phyloP scores from a whole-genome alignment of 805 yeast species.

The Diddensiella santjacobensis region DNA sequence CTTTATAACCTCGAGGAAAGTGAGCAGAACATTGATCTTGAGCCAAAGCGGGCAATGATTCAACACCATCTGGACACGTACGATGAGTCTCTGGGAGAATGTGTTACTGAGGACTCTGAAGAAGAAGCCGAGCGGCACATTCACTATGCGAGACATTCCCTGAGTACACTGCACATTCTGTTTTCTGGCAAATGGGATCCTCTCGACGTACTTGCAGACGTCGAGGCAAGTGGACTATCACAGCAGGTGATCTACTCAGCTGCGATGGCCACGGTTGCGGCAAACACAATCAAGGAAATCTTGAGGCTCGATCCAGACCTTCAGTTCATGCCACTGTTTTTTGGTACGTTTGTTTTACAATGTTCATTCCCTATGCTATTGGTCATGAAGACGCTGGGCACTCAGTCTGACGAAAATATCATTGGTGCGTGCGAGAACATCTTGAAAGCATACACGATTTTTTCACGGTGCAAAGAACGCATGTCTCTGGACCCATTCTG shows the following conservation, averaged over 20 bases:
- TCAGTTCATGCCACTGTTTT: constrained; percentile 3
- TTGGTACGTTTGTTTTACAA: constrained; percentile 1
- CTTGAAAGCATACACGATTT: neutral
- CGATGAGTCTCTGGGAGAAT: constrained; percentile 1
- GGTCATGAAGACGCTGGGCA: constrained; percentile 3
- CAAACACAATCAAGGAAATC: neutral
- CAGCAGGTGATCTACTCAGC: constrained; percentile 1
- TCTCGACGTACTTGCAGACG: constrained; percentile 1
- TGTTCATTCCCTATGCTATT: neutral
- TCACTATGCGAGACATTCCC: neutral
- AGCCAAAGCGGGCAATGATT: constrained; percentile 3
- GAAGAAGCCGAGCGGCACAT: constrained; percentile 2
- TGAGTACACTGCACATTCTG: constrained; percentile 2
- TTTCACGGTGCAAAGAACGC: constrained; percentile 1
- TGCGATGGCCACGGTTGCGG: constrained; percentile 1
- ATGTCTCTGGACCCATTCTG: neutral
- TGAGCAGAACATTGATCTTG: neutral
- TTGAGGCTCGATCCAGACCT: constrained; percentile 1
- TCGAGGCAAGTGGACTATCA: constrained; percentile 2
- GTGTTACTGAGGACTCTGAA: neutral
- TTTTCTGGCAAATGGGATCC: constrained; percentile 2
- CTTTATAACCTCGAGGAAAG: neutral
- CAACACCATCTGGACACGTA: constrained; percentile 3
- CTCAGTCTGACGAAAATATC: constrained; percentile 4
- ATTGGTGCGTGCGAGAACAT: constrained; percentile 2